These are phyloP conservation scores for Speleostelium caveatum DNA, from an alignment of 78 protist genomes.

Conservation along the genomic window DNA sequence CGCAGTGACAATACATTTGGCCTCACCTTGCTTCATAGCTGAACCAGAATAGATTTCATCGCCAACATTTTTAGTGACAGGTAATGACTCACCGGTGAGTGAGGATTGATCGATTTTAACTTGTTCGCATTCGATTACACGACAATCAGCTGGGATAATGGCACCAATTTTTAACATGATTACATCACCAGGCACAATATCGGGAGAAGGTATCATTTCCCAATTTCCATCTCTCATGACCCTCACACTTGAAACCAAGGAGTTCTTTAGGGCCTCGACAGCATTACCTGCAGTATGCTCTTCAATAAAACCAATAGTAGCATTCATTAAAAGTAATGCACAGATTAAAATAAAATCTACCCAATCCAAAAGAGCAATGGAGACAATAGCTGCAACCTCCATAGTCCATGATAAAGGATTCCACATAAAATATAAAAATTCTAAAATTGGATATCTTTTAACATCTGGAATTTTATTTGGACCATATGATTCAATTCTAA, in stretches of 20 bases:
- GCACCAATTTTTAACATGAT: constrained; percentile 88
- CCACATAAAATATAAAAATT: constrained; percentile 81
- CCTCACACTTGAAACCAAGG: constrained; percentile 77
- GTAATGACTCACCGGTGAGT: constrained; percentile 92
- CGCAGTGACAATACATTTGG: constrained; percentile 83
- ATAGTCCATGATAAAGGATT: constrained; percentile 89
- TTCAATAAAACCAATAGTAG: constrained; percentile 90
- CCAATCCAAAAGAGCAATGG: constrained; percentile 83
- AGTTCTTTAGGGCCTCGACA: constrained; percentile 87
- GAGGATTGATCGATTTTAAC: constrained; percentile 88
- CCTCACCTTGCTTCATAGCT: constrained; percentile 92
- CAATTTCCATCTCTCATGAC: constrained; percentile 85
- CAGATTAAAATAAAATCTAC: constrained; percentile 82
- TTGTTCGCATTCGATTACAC: constrained; percentile 59
- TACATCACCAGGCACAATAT: constrained; percentile 94
- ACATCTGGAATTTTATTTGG: constrained; percentile 75
- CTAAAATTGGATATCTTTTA: constrained; percentile 76
- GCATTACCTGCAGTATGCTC: constrained; percentile 92
- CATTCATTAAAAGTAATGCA: constrained; percentile 82
- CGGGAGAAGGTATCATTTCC: constrained; percentile 59
- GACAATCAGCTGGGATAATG: constrained; percentile 90
- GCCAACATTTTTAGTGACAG: constrained; percentile 80
- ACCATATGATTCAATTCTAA: constrained; percentile 57
- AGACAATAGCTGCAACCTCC: constrained; percentile 87
- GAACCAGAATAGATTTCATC: constrained; percentile 88